These are phyloP conservation scores for Mortierella sp. DNA, from an alignment of 371 early-diverging fungal genomes.

Conservation along the genomic window DNA sequence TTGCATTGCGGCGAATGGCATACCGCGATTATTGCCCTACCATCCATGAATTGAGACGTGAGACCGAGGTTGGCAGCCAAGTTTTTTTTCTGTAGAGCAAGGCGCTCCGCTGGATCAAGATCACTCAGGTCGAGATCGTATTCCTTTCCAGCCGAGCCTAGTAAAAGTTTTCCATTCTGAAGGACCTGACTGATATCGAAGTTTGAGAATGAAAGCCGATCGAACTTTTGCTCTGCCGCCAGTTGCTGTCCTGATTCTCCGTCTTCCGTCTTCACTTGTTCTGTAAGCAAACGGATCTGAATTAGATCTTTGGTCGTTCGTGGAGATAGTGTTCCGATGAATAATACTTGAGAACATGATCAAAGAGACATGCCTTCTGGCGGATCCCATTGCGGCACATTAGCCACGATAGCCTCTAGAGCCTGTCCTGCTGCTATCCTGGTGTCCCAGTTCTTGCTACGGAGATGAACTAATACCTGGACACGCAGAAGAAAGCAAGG, in stretches of 20 bases:
- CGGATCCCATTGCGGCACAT: slow-evolving; percentile 91
- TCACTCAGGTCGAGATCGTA: slow-evolving; percentile 87
- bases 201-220: slow-evolving; percentile 72
- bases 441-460: slow-evolving; percentile 94
- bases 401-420: slow-evolving; percentile 88
- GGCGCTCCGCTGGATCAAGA: slow-evolving; percentile 86
- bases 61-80: slow-evolving; percentile 88
- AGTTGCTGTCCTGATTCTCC: too few relatives aligned
- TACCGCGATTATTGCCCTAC: slow-evolving; percentile 51
- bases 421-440: slow-evolving; percentile 95
- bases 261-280: slow-evolving; percentile 32
- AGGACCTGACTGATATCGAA: slow-evolving; percentile 89
- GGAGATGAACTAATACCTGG: slow-evolving; percentile 85
- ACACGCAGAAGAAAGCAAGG: neutral
- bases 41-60: slow-evolving; percentile 90
- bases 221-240: slow-evolving; percentile 48
- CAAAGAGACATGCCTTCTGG: slow-evolving; percentile 15
- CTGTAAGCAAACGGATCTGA: slow-evolving; percentile 8
- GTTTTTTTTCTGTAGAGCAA: slow-evolving; percentile 84
- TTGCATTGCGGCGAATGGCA: neutral
- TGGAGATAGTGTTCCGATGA: too few relatives aligned
- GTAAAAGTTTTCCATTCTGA: slow-evolving; percentile 80
- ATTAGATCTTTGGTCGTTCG: too few relatives aligned
- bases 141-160: slow-evolving; percentile 91
- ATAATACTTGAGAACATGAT: too few relatives aligned